Base-by-base conservation (phyloP, 2,329 filamentous ascomycete species). In the Penicillium fuscoglaucum region DNA sequence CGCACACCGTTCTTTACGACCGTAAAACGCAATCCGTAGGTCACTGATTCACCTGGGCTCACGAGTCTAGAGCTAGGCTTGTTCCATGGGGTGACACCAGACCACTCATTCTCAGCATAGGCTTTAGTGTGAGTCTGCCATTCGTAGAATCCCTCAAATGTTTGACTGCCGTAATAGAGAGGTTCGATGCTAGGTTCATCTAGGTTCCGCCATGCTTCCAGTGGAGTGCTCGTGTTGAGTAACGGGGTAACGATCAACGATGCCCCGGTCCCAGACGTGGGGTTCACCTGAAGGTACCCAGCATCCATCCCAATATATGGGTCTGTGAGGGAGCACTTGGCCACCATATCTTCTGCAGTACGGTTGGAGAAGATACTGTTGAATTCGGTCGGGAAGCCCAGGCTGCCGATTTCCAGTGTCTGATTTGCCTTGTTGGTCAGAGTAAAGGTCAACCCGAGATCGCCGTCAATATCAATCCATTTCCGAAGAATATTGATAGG, bases 101-200 rank as follows among this genome's bases (percentile, higher is more conserved):
- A 76, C 84, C 84, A 87, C 63, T 87, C 83, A 0, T 79, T 79
- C 59, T 85, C 80, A 0, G 82, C 81, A 71, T 79, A 86, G 0
- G 83, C 83, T 55, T 79, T 76, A 13, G 77, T 80, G 52, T 83
- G 75, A 0, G 82, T 77, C 62, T 85, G 81, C 83, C 83, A 87
- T 62, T 85, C 83, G 58, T 87, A 87, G 60, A 83, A 80, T 0
- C 84, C 84, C 64, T 87, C 84, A 58, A 83, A 87, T 0, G 79
- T 82, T 62, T 86, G 84, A 46, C 79, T 82, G 6, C 73, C 76
- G 64, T 86, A 85, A 10, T 61, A 66, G 0, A 77, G 76, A 10
- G 67, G 84, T 56, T 87, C 84, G 0, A 82, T 77, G 3, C 87
- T 75, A 0, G 82, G 46, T 15, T 49, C 46, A 1, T 37, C 29